Percentiles rank a stretch among this genome's conserved stretches.
Evolutionary conservation across 176 grass and related monocot species (phyloP).

Genomic region (Miscanthus lutarioriparius): DNA sequence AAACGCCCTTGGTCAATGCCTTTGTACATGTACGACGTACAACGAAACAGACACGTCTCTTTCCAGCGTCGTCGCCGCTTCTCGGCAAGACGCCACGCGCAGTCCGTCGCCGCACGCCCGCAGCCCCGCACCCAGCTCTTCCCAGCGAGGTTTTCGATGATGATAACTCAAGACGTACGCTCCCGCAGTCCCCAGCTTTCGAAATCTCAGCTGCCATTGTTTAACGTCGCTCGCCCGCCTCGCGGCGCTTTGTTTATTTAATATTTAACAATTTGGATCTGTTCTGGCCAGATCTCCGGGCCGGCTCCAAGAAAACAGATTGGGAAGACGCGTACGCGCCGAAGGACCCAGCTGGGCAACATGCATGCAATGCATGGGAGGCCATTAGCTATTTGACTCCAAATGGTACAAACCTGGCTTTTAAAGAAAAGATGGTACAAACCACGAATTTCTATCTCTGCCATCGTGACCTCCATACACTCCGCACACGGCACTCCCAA

Average conservation of each 20-base stretch:
- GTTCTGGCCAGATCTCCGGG: background rate
- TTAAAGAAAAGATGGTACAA: background rate
- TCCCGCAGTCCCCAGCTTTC: too few species aligned
- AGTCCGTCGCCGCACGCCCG: too few species aligned
- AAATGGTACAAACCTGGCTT: background rate
- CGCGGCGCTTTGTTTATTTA: background rate
- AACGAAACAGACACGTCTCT: too few species aligned
- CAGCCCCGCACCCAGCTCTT: too few species aligned
- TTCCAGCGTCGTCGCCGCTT: too few species aligned
- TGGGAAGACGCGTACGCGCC: background rate
- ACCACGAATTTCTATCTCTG: background rate
- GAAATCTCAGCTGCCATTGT: too few species aligned
- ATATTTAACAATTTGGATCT: background rate
- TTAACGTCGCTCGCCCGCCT: background rate
- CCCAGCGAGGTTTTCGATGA: too few species aligned
- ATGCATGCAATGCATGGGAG: background rate
- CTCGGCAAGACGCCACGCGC: too few species aligned
- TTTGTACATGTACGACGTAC: too few species aligned
- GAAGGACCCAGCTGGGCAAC: background rate
- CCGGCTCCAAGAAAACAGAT: background rate
- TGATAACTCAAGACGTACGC: too few species aligned
- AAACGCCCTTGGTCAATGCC: too few species aligned
- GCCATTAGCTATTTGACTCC: background rate
- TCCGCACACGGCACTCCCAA: background rate
- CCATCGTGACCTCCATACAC: background rate